Percentiles rank a stretch among this genome's conserved stretches.
Evolutionary conservation across 179 eudicot genomes (phyloP).

Genomic region (Pouteria campechiana): DNA sequence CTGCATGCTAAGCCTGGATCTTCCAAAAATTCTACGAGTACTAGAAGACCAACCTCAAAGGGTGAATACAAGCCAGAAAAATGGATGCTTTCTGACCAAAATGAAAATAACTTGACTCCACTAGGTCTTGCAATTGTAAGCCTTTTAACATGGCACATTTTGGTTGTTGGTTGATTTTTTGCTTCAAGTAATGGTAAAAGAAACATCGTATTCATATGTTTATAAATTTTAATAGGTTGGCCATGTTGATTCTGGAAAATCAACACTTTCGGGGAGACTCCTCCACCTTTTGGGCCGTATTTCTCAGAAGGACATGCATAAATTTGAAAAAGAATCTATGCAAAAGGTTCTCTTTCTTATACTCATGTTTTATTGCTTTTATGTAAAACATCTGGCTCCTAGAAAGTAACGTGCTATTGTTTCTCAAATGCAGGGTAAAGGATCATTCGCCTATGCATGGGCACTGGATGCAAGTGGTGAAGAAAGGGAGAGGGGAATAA

Average conservation of each 20-base stretch:
- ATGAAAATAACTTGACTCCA: conserved; percentile 40
- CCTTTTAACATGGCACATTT: conserved; percentile 2
- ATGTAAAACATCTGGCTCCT: not conserved
- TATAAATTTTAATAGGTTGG: conserved; percentile 59
- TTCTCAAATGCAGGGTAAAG: conserved; percentile 64
- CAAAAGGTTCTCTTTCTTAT: conserved; percentile 32
- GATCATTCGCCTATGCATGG: conserved; percentile 99
- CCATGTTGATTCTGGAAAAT: conserved; percentile 99
- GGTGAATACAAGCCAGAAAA: conserved; percentile 68
- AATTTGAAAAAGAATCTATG: conserved; percentile 84
- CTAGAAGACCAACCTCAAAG: conserved; percentile 20
- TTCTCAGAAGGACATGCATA: conserved; percentile 87
- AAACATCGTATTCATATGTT: no score
- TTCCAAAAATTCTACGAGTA: conserved; percentile 21
- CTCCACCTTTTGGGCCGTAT: conserved; percentile 77
- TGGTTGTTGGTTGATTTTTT: not conserved
- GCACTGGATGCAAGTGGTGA: conserved; percentile 94
- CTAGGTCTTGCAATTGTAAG: conserved; percentile 96
- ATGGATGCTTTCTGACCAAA: conserved; percentile 69
- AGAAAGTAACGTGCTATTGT: not conserved
- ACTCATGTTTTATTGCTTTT: not conserved
- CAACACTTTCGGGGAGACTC: conserved; percentile 93
- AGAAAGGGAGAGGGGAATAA: conserved; percentile 97
- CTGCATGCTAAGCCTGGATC: conserved; percentile 35
- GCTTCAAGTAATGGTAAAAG: no score